Evolutionary conservation across 495 filamentous ascomycete species (phyloP), one percentile per base, ranked within the genome.

Genomic region (Collariella sp.): DNA sequence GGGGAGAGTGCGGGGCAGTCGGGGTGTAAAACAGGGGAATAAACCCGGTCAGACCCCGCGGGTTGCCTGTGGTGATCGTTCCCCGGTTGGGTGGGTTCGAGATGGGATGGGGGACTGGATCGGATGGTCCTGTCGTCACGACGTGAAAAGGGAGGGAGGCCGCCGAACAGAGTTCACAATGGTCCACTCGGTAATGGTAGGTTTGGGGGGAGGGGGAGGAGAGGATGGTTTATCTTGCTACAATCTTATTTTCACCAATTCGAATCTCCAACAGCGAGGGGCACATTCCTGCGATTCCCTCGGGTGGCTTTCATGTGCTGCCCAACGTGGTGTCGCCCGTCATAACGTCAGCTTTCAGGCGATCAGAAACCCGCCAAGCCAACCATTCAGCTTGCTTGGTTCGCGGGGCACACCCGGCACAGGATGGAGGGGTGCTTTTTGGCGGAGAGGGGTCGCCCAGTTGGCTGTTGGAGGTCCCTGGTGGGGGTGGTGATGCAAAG

Each of bases 341-440:
- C 24, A 42, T 18, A 43, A 44, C 24, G 20, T 54, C 46, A 45
- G 51, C 50, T 57, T 54, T 61, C 58, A 51, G 44, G 45, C 36
- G 47, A 53, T 53, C 41, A 38, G 51, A 53, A 59, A 59, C 52
- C 43, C 19, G 50, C 54, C 53, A 59, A 59, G 50, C 31, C 49
- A 36, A 11, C 55, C 60, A 60, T 62, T 62, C 60, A 62, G 60
- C 60, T 62, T 48, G 39, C 54, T 29, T 55, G 46, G 54, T 54
- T 52, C 54, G 60, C 54, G 60, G 57, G 56, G 60, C 57, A 59
- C 50, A 50, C 54, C 56, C 54, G 56, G 60, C 57, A 59, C 50
- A 50, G 43, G 49, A 31, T n/a, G n/a, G 43, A 46, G 36, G 55
- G 52, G 56, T 40, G 3, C 19, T 18, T 38, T 36, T n/a, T 56